Base-by-base conservation (phyloP, 2,329 filamentous ascomycete species). In the Ascochyta lentis region DNA sequence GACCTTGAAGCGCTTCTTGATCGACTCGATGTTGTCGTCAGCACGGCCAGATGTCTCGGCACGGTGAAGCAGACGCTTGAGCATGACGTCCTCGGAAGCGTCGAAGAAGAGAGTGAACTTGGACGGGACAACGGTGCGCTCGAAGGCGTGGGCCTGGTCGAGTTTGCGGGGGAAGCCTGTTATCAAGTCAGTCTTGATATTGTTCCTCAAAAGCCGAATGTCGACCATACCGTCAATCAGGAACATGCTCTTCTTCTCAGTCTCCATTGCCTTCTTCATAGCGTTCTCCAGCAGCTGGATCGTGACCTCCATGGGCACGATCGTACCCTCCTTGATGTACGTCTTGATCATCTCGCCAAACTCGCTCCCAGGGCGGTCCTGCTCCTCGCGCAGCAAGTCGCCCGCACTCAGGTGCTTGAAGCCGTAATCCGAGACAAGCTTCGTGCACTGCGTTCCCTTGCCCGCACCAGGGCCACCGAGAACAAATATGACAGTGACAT, bases 291-390 rank as follows among this genome's bases (percentile, higher is more conserved):
- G 85, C 33, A 99, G 80, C 69, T 93, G 89, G 56, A 99, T 89
- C 5, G 95, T 99, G 46, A 98, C 92, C 77, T 98, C 94, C 91
- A 96, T 96, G n/a, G 95, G 95, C 61, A 99, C 95, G 76, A 99
- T 99, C 67, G 87, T 87, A 56, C 95, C 95, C 75, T 99, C 89
- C 73, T 89, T 91, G 83, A 99, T 99, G 81, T 95, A 93, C 67
- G 89, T 85, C 75, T 89, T 89, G 84, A 99, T 99, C 79, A 98
- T 84, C 64, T 92, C 86, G 74, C 95, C 95, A 76, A 96, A 98
- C 77, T 97, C 83, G 63, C 88, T 92, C 54, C 91, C 93, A 0
- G 86, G 84, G 4, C 94, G 90, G 71, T 94, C 84, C 79, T 98
- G 95, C 81, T 99, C 95, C 61, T 92, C 93, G 58, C 95, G 91